Percentiles rank a stretch among this genome's conserved stretches.
phyloP scores from a whole-genome alignment of 192 early-diverging fungal species.

The Phycomyces blakesleeanus region DNA sequence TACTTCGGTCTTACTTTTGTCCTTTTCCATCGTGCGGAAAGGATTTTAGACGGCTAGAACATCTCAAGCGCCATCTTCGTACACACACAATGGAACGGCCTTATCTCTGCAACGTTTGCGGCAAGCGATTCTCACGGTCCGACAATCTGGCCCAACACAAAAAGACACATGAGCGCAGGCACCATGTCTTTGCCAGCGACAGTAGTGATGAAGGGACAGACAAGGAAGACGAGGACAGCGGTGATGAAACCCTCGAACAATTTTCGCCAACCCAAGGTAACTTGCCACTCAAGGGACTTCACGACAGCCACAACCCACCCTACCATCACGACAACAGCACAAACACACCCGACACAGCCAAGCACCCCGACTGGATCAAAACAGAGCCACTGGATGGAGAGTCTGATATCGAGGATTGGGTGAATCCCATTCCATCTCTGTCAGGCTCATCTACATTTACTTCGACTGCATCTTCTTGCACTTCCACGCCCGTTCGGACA shows the following conservation, averaged over 20 bases:
- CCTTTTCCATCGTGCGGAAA: constrained; percentile 49
- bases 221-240: not conserved
- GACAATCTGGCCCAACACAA: constrained; percentile 60
- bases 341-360: no score
- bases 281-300: no score
- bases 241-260: not conserved
- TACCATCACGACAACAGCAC: no score
- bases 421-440: not conserved
- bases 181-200: not conserved
- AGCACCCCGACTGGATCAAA: no score
- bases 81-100: constrained; percentile 60
- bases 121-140: constrained; percentile 56
- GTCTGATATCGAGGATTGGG: not conserved
- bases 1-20: constrained; percentile 38
- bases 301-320: no score
- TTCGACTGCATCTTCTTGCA: not conserved
- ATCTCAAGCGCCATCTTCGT: constrained; percentile 54
- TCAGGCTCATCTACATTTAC: not conserved
- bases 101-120: constrained; percentile 51
- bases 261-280: no score
- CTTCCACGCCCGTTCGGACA: not conserved
- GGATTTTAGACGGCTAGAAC: constrained; percentile 54
- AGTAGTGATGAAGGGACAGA: not conserved
- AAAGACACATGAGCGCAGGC: constrained; percentile 45
- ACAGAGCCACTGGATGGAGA: no score